Conservation (phyloP, 192 early-diverging fungal species). For the Obelidium mucronatum region DNA sequence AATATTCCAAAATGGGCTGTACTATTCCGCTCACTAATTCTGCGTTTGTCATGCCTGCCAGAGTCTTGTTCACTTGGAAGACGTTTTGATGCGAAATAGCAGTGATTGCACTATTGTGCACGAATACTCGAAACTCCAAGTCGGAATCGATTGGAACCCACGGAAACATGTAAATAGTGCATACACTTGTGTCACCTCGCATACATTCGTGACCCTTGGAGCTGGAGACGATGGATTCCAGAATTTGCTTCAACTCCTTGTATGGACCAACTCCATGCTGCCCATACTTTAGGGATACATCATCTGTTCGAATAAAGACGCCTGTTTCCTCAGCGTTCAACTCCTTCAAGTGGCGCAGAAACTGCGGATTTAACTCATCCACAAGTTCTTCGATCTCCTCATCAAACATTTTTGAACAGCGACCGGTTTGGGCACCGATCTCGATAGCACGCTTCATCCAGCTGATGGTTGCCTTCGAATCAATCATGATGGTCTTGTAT, state of each 20-base stretch:
- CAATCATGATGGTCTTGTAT: not conserved
- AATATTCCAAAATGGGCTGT: not conserved
- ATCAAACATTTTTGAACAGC: not conserved
- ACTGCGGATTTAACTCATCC: not conserved
- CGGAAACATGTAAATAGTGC: constrained; percentile 1
- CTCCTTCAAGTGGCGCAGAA: not conserved
- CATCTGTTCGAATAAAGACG: constrained; percentile 1
- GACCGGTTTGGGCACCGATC: constrained; percentile 7
- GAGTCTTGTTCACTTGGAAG: not conserved
- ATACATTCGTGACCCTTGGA: constrained; percentile 13
- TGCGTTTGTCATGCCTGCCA: not conserved
- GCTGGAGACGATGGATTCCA: not conserved
- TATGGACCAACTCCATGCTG: constrained; percentile 17
- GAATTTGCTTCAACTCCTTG: not conserved
- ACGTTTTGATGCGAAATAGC: constrained; percentile 17
- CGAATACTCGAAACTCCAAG: constrained; percentile 24
- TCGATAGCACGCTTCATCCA: constrained; percentile 14
- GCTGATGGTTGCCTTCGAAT: not conserved
- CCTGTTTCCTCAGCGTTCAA: not conserved
- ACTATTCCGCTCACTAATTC: not conserved
- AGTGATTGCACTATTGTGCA: constrained; percentile 7
- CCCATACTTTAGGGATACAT: constrained; percentile 4
- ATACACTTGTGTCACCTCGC: not conserved
- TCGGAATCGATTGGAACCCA: not conserved
- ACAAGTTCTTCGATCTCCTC: constrained; percentile 10